These are phyloP conservation scores for Noccaea caerulescens DNA, from an alignment of 345 rosid species.

Conservation along the genomic window DNA sequence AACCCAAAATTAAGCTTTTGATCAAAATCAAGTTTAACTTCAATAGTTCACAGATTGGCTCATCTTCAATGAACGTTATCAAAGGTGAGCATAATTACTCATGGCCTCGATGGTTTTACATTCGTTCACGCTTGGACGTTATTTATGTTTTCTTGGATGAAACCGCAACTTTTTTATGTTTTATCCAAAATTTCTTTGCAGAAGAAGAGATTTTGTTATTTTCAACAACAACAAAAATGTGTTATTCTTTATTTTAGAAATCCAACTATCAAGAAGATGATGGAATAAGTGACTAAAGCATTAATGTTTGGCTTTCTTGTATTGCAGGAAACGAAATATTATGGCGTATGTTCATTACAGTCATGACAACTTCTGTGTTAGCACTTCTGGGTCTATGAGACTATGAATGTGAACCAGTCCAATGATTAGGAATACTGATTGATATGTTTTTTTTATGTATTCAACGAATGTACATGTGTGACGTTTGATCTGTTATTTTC, in stretches of 20 bases:
- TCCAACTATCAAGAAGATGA: not conserved
- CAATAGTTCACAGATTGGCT: not conserved
- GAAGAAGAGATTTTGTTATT: too few relatives aligned
- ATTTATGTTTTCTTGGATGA: not conserved
- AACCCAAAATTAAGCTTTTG: too few relatives aligned
- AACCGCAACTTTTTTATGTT: not conserved
- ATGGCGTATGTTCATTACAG: not conserved
- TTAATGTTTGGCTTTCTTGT: not conserved
- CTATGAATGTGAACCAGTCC: not conserved
- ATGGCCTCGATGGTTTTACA: not conserved
- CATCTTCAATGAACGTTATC: not conserved
- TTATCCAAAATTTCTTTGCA: not conserved
- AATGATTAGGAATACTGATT: not conserved
- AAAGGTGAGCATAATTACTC: constrained; percentile 18
- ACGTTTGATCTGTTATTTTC: not conserved
- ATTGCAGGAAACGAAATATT: constrained; percentile 3
- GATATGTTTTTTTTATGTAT: not conserved
- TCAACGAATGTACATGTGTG: not conserved
- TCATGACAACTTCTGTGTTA: constrained; percentile 21
- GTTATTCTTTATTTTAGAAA: not conserved
- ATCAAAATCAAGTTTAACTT: too few relatives aligned
- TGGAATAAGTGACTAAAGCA: not conserved
- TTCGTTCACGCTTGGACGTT: not conserved
- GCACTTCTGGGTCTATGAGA: not conserved
- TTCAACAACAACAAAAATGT: too few relatives aligned